Evolutionary conservation across 345 rosid species (phyloP).

Genomic region (Dovyalis caffra): DNA sequence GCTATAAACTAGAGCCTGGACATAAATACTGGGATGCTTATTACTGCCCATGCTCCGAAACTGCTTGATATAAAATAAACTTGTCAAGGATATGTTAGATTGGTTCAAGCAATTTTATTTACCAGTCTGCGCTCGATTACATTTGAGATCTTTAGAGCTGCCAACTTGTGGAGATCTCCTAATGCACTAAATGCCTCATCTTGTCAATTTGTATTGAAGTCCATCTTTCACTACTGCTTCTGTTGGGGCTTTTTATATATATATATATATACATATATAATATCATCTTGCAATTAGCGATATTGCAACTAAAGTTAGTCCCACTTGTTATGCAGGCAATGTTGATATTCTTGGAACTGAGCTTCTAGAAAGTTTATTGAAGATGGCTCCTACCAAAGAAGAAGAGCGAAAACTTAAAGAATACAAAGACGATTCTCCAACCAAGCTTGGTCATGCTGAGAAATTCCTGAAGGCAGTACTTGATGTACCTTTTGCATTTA

Average conservation of each 20-base stretch:
- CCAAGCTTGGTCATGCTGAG: conserved; percentile 87
- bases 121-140: not conserved
- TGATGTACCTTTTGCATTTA: conserved; percentile 93
- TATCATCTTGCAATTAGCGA: too few species aligned
- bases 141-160: not conserved
- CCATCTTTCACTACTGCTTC: not conserved
- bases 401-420: conserved; percentile 86
- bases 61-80: too few species aligned
- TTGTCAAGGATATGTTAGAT: too few species aligned
- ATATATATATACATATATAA: too few species aligned
- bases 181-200: not conserved
- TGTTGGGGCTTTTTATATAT: not conserved
- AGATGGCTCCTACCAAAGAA: conserved; percentile 94
- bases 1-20: too few species aligned
- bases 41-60: too few species aligned
- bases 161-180: not conserved
- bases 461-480: conserved; percentile 81
- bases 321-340: conserved; percentile 58
- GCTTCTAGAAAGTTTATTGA: conserved; percentile 87
- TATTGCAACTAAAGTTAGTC: conserved; percentile 17
- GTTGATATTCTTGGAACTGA: conserved; percentile 88
- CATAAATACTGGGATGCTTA: too few species aligned
- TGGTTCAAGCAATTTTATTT: not conserved
- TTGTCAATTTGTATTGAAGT: not conserved
- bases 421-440: conserved; percentile 70